A percentile compares a stretch with the other conserved stretches of the same genome.
phyloP scores from a whole-genome alignment of 371 early-diverging fungal species.

The Nosema bombycis region DNA sequence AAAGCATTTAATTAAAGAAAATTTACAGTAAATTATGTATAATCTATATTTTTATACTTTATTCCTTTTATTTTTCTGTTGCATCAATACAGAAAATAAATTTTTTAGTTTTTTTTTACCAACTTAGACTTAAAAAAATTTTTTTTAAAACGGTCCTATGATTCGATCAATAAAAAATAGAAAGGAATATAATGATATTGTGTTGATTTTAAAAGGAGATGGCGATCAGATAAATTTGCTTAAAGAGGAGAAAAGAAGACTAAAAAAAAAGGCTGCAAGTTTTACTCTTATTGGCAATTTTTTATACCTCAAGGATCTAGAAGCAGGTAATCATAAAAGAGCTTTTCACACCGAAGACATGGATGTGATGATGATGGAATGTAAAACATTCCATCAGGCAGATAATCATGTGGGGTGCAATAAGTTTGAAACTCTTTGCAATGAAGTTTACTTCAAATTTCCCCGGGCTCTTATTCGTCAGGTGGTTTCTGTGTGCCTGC shows the following conservation, averaged over 20 bases:
- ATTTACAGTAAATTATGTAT: no score
- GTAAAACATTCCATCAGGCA: background rate
- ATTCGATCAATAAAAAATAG: background rate
- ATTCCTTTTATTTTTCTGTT: no score
- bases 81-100: no score
- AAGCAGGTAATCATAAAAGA: background rate
- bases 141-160: background rate
- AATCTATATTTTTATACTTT: no score
- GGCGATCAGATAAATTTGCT: background rate
- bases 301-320: background rate
- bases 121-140: background rate
- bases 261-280: background rate
- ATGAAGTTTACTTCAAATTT: background rate
- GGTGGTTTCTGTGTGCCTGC: background rate
- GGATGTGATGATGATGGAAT: background rate
- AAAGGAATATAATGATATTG: background rate
- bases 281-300: background rate
- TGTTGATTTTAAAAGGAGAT: background rate
- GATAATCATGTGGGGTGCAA: background rate
- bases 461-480: background rate
- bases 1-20: no score
- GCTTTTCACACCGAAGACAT: background rate
- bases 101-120: no score
- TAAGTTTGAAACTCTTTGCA: background rate
- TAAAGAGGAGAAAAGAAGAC: background rate